phyloP scores from a whole-genome alignment of 1,284 basidiomycete genomes.

The Heliocybe sulcata region DNA sequence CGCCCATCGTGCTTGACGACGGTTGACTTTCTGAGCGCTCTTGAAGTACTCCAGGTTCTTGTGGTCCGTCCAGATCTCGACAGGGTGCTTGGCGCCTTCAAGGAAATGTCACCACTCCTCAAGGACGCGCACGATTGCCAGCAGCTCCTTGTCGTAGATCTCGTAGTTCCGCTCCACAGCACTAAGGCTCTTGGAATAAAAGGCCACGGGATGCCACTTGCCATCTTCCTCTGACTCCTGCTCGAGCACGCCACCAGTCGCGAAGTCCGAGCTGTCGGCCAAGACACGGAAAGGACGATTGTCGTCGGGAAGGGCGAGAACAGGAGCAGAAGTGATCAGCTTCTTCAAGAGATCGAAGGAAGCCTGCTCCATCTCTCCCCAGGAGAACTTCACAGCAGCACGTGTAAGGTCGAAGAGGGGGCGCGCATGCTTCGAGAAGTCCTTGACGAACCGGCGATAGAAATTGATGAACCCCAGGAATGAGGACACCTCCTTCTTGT shows the following conservation, averaged over 20 bases:
- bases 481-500: constrained; percentile 18
- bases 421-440: constrained; percentile 23
- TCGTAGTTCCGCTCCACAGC: constrained; percentile 24
- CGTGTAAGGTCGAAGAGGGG: constrained; percentile 22
- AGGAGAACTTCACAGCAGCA: constrained; percentile 15
- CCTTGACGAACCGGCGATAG: constrained; percentile 33
- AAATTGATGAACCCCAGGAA: constrained; percentile 39
- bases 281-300: constrained; percentile 13
- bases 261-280: constrained; percentile 12
- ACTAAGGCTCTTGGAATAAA: constrained; percentile 17
- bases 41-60: constrained; percentile 34
- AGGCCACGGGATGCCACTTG: constrained; percentile 18
- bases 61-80: constrained; percentile 32
- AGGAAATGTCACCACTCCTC: constrained; percentile 31
- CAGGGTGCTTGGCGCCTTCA: constrained; percentile 16
- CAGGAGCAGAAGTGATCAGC: constrained; percentile 15
- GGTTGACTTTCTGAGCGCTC: constrained; percentile 25
- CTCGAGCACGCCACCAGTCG: constrained; percentile 13
- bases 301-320: constrained; percentile 11
- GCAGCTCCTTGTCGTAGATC: constrained; percentile 27
- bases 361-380: constrained; percentile 9
- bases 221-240: constrained; percentile 5
- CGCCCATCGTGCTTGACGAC: constrained; percentile 33
- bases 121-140: constrained; percentile 30
- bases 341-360: constrained; percentile 24